Conservation (phyloP, 495 filamentous ascomycete genomes). For the Saxispiralis lemnorum region DNA sequence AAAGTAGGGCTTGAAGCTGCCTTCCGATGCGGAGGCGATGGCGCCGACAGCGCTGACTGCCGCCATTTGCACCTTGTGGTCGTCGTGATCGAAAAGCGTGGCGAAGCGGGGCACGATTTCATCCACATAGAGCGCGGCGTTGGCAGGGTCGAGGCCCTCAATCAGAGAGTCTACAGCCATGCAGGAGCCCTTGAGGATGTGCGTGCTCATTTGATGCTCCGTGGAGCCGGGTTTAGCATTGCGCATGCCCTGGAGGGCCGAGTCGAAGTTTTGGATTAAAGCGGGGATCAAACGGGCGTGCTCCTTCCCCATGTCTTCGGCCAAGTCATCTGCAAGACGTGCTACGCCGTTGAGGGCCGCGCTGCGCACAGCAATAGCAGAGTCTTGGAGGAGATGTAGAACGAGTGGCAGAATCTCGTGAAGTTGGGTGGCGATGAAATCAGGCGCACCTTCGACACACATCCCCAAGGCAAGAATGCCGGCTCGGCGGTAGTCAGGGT, state of each 20-base stretch:
- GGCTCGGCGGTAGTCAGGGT: conserved; percentile 68
- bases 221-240: conserved; percentile 16
- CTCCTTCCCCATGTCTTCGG: conserved; percentile 68
- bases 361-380: conserved; percentile 63
- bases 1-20: conserved; percentile 79
- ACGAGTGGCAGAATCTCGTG: conserved; percentile 71
- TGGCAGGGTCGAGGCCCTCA: conserved; percentile 69
- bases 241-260: conserved; percentile 33
- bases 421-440: conserved; percentile 84
- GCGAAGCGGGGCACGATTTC: conserved; percentile 72
- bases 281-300: conserved; percentile 68
- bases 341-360: conserved; percentile 73
- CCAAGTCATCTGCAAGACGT: conserved; percentile 77
- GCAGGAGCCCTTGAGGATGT: conserved; percentile 77
- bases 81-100: conserved; percentile 58
- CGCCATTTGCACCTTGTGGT: conserved; percentile 76
- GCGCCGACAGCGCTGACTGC: conserved; percentile 80
- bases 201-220: conserved; percentile 51
- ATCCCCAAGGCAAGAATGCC: conserved; percentile 83
- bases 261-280: conserved; percentile 73
- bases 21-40: conserved; percentile 65
- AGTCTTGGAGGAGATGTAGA: conserved; percentile 67
- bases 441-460: conserved; percentile 89
- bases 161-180: conserved; percentile 82
- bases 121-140: conserved; percentile 61